These are phyloP conservation scores for Cicer chorassanicum DNA, from an alignment of 306 rosid species.

Conservation along the genomic window DNA sequence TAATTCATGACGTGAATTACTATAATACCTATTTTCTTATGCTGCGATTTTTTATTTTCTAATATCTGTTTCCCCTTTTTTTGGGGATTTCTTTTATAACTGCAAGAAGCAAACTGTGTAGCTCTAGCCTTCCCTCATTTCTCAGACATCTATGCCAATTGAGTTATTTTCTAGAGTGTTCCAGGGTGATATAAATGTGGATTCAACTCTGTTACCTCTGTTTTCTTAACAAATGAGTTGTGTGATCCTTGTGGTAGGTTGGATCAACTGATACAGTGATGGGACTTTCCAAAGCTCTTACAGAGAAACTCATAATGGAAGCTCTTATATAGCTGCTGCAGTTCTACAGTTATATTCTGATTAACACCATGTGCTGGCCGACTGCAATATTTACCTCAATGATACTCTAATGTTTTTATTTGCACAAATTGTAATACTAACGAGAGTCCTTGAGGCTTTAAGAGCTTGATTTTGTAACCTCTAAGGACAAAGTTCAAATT, in stretches of 20 bases:
- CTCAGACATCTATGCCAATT: neutral
- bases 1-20: neutral
- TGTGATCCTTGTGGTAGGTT: slow-evolving; percentile 56
- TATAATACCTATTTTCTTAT: neutral
- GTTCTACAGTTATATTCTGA: slow-evolving; percentile 9
- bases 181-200: neutral
- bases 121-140: neutral
- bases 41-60: neutral
- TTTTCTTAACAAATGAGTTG: slow-evolving; percentile 36
- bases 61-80: neutral
- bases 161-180: slow-evolving; percentile 9
- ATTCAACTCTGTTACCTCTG: neutral
- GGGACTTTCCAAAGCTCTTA: slow-evolving; percentile 90
- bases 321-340: slow-evolving; percentile 55
- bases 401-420: slow-evolving; percentile 15
- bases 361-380: neutral
- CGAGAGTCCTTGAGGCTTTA: slow-evolving; percentile 26
- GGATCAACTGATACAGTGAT: slow-evolving; percentile 85
- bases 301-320: slow-evolving; percentile 72
- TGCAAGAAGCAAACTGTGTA: slow-evolving; percentile 24
- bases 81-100: neutral
- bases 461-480: too few species aligned
- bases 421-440: slow-evolving; percentile 28
- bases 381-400: slow-evolving; percentile 9
- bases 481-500: too few species aligned